These are phyloP conservation scores for Coccomyxa sp. DNA, from an alignment of 139 green algal species.

Conservation along the genomic window DNA sequence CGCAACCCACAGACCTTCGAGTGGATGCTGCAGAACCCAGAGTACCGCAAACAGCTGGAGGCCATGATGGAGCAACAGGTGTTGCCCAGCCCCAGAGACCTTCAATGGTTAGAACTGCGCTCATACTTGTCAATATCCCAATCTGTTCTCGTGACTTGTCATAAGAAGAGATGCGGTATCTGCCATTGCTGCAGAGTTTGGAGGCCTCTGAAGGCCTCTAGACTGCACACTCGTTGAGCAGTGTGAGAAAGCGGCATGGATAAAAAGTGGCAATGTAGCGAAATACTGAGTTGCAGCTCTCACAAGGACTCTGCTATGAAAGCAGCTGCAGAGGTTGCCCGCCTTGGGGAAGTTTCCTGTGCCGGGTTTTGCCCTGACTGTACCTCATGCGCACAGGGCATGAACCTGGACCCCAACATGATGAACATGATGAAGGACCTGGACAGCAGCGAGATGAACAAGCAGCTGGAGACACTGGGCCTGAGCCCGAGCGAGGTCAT, in stretches of 20 bases:
- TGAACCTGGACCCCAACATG: conserved; percentile 18
- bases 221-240: no score
- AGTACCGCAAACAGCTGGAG: conserved; percentile 57
- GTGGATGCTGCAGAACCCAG: conserved; percentile 80
- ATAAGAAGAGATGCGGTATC: no score
- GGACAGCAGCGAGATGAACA: conserved; percentile 55
- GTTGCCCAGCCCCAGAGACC: neutral
- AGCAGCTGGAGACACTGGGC: conserved; percentile 35
- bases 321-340: conserved; percentile 63
- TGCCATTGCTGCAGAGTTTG: no score
- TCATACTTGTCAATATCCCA: no score
- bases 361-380: neutral
- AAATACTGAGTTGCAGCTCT: conserved; percentile 24
- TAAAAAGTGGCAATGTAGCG: conserved; percentile 9
- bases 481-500: conserved; percentile 78
- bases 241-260: no score
- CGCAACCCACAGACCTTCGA: conserved; percentile 81
- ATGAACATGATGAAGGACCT: conserved; percentile 35
- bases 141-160: no score
- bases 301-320: conserved; percentile 20
- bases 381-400: neutral
- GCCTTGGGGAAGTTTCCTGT: conserved; percentile 11
- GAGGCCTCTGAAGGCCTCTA: no score
- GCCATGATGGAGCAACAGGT: conserved; percentile 47
- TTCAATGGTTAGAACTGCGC: neutral